phyloP scores from a whole-genome alignment of 2,329 filamentous ascomycete genomes.

The Aureobasidium sp. region DNA sequence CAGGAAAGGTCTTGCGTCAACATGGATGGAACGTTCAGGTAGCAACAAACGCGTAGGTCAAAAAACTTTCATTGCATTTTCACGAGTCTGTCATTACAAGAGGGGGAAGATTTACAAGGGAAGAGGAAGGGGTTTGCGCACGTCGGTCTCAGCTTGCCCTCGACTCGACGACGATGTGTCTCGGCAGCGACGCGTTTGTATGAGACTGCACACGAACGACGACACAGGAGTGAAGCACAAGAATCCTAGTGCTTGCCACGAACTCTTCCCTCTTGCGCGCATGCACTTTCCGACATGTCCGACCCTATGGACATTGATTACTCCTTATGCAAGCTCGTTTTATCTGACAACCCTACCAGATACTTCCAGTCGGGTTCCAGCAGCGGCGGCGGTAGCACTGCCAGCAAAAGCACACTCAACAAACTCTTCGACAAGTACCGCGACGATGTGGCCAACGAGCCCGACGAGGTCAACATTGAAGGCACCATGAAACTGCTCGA shows the following conservation, averaged over 20 bases:
- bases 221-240: background rate
- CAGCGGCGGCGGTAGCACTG: conserved; percentile 21
- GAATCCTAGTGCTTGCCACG: background rate
- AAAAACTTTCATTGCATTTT: background rate
- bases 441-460: conserved; percentile 47
- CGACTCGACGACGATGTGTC: background rate
- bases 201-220: background rate
- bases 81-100: too few relatives aligned
- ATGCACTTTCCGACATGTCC: background rate
- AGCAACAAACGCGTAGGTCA: conserved; percentile 40
- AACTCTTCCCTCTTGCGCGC: background rate
- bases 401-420: conserved; percentile 37
- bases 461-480: conserved; percentile 66
- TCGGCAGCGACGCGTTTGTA: background rate
- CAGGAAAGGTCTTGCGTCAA: conserved; percentile 37
- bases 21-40: conserved; percentile 36
- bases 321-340: background rate
- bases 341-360: conserved; percentile 17
- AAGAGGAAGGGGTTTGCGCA: background rate
- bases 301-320: background rate
- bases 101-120: background rate
- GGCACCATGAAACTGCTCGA: conserved; percentile 62
- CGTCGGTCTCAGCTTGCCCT: background rate
- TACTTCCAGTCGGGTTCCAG: conserved; percentile 30
- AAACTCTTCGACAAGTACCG: conserved; percentile 59